Percentiles rank a stretch among this genome's conserved stretches.
phyloP scores from a whole-genome alignment of 305 asterid genomes.

The Fraxinus dipetala region DNA sequence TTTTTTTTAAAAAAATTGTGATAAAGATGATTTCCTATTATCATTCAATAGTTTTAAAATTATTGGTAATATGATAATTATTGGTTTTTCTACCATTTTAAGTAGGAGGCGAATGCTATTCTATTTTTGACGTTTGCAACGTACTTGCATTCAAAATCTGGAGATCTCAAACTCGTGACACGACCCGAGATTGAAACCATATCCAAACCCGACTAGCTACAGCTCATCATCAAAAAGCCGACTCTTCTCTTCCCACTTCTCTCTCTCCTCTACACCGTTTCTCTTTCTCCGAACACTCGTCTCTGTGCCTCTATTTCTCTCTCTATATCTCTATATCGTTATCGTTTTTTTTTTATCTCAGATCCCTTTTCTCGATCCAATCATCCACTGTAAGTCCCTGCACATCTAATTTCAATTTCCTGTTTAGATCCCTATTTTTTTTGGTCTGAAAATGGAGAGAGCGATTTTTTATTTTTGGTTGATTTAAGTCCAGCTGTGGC shows the following conservation, averaged over 20 bases:
- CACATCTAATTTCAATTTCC: constrained; percentile 19
- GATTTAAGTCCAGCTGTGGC: constrained; percentile 20
- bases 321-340: constrained; percentile 45
- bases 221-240: constrained; percentile 28
- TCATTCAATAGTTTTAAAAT: background rate
- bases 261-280: constrained; percentile 23
- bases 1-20: background rate
- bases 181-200: background rate
- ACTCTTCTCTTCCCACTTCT: constrained; percentile 20
- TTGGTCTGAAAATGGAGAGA: background rate
- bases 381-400: constrained; percentile 33
- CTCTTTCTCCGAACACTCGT: constrained; percentile 47
- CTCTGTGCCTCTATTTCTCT: constrained; percentile 45
- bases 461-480: constrained; percentile 10
- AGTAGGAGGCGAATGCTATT: background rate
- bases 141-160: background rate
- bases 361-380: constrained; percentile 40
- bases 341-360: constrained; percentile 10
- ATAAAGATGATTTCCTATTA: background rate
- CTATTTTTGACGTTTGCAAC: background rate
- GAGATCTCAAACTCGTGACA: constrained; percentile 14
- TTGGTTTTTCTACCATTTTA: constrained; percentile 15
- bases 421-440: constrained; percentile 38
- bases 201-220: constrained; percentile 26
- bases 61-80: background rate